These are phyloP conservation scores for Elsinoe arachidis DNA, from an alignment of 2,329 filamentous ascomycete species.

Conservation along the genomic window DNA sequence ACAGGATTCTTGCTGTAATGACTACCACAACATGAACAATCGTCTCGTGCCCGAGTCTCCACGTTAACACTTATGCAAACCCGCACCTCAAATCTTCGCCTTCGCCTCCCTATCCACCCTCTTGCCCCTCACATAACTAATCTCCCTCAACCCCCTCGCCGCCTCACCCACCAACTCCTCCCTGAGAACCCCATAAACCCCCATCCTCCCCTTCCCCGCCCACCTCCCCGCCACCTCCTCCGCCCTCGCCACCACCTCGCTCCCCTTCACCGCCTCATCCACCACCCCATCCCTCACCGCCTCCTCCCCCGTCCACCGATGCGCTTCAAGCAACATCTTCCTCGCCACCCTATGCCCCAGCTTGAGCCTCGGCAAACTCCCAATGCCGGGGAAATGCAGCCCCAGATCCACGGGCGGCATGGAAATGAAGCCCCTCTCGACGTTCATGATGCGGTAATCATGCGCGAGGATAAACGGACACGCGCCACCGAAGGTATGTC, in stretches of 20 bases:
- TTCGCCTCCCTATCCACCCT: conserved; percentile 32
- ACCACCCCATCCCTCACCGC: conserved; percentile 47
- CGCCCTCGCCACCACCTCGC: conserved; percentile 40
- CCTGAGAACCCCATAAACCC: conserved; percentile 44
- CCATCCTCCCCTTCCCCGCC: conserved; percentile 37
- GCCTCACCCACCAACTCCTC: conserved; percentile 48
- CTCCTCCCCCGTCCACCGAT: conserved; percentile 45
- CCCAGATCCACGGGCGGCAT: conserved; percentile 49
- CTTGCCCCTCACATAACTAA: conserved; percentile 47
- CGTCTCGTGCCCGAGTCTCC: no score
- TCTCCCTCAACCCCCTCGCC: conserved; percentile 40
- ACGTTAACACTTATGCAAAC: no score
- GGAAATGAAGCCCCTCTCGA: conserved; percentile 38
- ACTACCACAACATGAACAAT: no score
- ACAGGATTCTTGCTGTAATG: no score
- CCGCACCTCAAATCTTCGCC: conserved; percentile 10
- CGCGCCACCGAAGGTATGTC: conserved; percentile 43
- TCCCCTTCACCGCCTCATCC: conserved; percentile 42
- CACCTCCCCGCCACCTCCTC: conserved; percentile 37
- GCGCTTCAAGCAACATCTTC: conserved; percentile 49
- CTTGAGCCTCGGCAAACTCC: conserved; percentile 44
- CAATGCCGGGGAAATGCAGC: conserved; percentile 48
- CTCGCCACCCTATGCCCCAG: conserved; percentile 28
- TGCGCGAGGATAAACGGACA: conserved; percentile 41
- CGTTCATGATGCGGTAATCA: conserved; percentile 44